Evolutionary conservation across 2,329 filamentous ascomycete genomes (phyloP).

Genomic region (Cryphonectria naterciae): DNA sequence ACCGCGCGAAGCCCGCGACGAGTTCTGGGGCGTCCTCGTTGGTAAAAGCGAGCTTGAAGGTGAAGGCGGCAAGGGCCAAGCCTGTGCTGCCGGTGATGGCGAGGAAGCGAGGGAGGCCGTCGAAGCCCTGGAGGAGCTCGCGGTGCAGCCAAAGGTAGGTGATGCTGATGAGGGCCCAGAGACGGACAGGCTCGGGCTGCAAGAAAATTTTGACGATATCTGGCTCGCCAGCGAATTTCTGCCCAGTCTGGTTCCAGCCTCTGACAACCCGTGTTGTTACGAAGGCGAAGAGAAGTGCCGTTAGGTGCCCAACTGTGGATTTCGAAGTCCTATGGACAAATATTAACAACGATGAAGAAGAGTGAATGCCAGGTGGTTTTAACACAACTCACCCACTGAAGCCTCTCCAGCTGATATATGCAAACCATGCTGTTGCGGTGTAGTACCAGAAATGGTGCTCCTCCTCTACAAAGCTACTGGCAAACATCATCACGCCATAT

Average conservation of each 20-base stretch:
- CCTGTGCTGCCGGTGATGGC: conserved; percentile 47
- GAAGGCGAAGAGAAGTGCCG: conserved; percentile 54
- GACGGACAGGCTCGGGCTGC: conserved; percentile 61
- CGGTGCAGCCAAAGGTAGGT: conserved; percentile 67
- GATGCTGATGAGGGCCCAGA: conserved; percentile 75
- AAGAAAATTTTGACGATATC: conserved; percentile 81
- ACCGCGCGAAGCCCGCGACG: conserved; percentile 52
- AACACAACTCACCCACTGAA: conserved; percentile 43
- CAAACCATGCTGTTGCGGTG: conserved; percentile 73
- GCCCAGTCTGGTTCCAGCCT: conserved; percentile 95
- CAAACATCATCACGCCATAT: conserved; percentile 94
- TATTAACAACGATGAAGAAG: conserved; percentile 14
- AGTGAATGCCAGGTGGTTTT: conserved; percentile 5
- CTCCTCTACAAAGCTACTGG: conserved; percentile 96
- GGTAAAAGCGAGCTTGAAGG: conserved; percentile 91
- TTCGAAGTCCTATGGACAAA: conserved; percentile 30
- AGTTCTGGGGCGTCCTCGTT: conserved; percentile 87
- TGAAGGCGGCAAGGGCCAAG: conserved; percentile 61
- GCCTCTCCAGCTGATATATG: conserved; percentile 54
- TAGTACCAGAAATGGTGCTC: conserved; percentile 99
- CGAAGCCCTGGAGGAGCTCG: conserved; percentile 48
- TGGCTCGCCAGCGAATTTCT: conserved; percentile 89
- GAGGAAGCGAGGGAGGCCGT: conserved; percentile 46
- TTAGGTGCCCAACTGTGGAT: conserved; percentile 35
- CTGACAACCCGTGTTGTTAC: conserved; percentile 67